Evolutionary conservation across 306 rosid species (phyloP).

Genomic region (Hippophae tibetana): DNA sequence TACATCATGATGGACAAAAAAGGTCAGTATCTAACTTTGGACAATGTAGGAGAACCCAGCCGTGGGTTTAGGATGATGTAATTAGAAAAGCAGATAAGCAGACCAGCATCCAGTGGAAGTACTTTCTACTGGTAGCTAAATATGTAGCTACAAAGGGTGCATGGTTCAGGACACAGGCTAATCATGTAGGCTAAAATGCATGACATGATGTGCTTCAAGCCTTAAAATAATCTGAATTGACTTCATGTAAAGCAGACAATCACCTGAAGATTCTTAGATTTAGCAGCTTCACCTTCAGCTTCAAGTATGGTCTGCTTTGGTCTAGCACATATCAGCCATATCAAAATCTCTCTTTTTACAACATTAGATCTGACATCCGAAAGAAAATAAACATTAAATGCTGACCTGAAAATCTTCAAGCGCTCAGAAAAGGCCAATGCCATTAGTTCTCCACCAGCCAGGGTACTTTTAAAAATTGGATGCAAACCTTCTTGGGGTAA

Average conservation of each 20-base stretch:
- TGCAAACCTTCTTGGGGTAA: constrained; percentile 74
- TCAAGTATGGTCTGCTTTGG: constrained; percentile 90
- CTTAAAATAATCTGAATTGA: not conserved
- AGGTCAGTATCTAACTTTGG: too few relatives aligned
- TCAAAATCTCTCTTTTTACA: constrained; percentile 1
- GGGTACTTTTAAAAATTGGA: constrained; percentile 63
- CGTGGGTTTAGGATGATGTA: too few relatives aligned
- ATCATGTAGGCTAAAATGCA: too few relatives aligned
- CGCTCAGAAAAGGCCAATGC: constrained; percentile 98
- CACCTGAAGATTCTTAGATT: constrained; percentile 56
- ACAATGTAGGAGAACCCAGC: too few relatives aligned
- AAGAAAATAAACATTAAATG: constrained; percentile 3
- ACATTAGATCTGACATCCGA: constrained; percentile 11
- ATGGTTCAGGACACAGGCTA: too few relatives aligned
- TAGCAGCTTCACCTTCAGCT: constrained; percentile 88
- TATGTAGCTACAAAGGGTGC: too few relatives aligned
- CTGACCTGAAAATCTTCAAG: constrained; percentile 78
- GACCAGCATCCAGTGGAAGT: too few relatives aligned
- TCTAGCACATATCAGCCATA: constrained; percentile 37
- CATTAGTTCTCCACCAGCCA: constrained; percentile 77
- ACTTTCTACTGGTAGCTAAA: too few relatives aligned
- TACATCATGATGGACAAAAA: not conserved
- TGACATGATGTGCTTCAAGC: not conserved
- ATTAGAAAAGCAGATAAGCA: too few relatives aligned
- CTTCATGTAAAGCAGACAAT: constrained; percentile 1